phyloP scores from a whole-genome alignment of 2,329 filamentous ascomycete genomes.

The Pseudogymnoascus sp. region DNA sequence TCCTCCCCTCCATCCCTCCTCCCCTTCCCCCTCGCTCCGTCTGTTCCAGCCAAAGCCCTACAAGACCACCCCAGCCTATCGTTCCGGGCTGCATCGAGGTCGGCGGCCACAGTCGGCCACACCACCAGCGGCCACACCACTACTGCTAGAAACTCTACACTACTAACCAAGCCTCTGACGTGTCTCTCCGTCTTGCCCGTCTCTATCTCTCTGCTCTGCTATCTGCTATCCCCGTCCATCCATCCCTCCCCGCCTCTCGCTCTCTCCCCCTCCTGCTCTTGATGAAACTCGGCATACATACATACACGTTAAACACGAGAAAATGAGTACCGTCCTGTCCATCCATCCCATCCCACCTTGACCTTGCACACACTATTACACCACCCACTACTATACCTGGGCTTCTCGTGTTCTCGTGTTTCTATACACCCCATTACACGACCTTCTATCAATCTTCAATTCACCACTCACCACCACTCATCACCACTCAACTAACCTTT shows the following conservation, averaged over 20 bases:
- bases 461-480: slow-evolving; percentile 6
- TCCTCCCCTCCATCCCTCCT: background rate
- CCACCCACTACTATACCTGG: too few species aligned
- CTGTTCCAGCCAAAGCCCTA: background rate
- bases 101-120: background rate
- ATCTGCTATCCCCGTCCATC: background rate
- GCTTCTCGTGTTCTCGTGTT: too few species aligned
- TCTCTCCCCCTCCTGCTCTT: background rate
- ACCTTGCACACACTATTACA: background rate
- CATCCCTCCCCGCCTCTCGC: background rate
- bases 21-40: background rate
- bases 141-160: background rate
- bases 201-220: background rate
- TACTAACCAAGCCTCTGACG: background rate
- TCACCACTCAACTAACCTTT: background rate
- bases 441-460: slow-evolving; percentile 10
- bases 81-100: background rate
- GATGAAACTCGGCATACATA: background rate
- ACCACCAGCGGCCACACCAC: background rate
- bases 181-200: background rate
- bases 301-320: background rate
- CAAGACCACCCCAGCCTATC: background rate
- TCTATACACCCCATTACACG: too few species aligned
- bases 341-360: background rate
- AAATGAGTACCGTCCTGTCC: too few species aligned